Evolutionary conservation across 345 rosid genomes (phyloP).

Genomic region (Laguncularia racemosa): DNA sequence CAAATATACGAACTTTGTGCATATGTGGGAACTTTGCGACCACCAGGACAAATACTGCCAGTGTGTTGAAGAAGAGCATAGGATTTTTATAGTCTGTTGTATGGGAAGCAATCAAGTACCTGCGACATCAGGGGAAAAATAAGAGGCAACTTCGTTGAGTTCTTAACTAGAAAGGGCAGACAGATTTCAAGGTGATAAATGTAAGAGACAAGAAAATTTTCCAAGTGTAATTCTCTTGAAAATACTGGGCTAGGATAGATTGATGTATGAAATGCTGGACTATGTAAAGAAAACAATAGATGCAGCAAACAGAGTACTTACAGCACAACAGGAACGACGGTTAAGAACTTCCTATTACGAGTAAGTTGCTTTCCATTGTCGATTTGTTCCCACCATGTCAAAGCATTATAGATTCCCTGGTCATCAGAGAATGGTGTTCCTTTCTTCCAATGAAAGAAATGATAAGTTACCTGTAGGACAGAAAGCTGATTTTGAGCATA

Average conservation of each 20-base stretch:
- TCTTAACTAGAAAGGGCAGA: not conserved
- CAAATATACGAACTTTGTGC: slow-evolving; percentile 99
- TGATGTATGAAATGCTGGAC: not conserved
- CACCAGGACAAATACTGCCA: slow-evolving; percentile 80
- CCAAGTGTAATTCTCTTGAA: not conserved
- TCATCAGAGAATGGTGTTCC: slow-evolving; percentile 97
- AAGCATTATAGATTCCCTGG: slow-evolving; percentile 89
- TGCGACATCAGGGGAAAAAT: slow-evolving; percentile 15
- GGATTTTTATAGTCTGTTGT: slow-evolving; percentile 92
- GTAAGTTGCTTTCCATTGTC: slow-evolving; percentile 96
- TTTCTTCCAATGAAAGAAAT: slow-evolving; percentile 97
- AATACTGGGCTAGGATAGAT: not conserved
- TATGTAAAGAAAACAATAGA: not conserved
- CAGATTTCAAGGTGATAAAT: not conserved
- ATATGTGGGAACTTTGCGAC: slow-evolving; percentile 96
- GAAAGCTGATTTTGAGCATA: too few species aligned
- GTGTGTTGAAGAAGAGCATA: slow-evolving; percentile 83
- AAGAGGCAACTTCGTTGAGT: not conserved
- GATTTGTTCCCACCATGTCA: slow-evolving; percentile 99
- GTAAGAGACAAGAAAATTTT: not conserved
- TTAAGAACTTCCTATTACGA: slow-evolving; percentile 82
- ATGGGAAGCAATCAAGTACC: slow-evolving; percentile 96
- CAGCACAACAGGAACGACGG: slow-evolving; percentile 93
- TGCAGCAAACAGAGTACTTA: slow-evolving; percentile 27
- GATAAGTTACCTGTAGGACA: slow-evolving; percentile 64